Evolutionary conservation across 2,329 filamentous ascomycete genomes (phyloP), one percentile per base, ranked within the genome.

Genomic region (Diplocarpon mali): DNA sequence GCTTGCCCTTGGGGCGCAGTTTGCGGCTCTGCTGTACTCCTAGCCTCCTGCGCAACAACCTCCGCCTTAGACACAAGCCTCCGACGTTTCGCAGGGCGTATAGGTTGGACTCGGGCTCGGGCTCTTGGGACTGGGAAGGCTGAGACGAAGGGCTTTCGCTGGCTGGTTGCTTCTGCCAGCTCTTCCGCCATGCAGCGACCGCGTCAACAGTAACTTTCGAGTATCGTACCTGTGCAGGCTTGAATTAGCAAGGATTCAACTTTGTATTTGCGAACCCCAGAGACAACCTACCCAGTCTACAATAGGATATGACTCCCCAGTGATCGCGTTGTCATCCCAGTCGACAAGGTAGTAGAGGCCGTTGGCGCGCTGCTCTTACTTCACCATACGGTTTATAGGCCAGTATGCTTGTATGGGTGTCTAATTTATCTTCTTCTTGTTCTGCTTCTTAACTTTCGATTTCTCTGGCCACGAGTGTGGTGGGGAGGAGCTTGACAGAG

Each of bases 281-380:
- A 28, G 27, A n/a, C 2, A 10, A 51, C 61, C 29, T 65, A 71
- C 75, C 77, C 77, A 80, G 38, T 24, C 20, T 24, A 24, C 20
- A 24, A 24, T 63, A 70, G 9, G 69, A 69, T 69, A 79, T 1
- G 50, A 47, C 48, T 69, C 57, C 14, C 71, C 72, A 32, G 72
- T 74, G 2, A 53, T 48, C n/a, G 66, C 61, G 54, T 78, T 62
- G 47, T 71, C 68, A 38, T 66, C 68, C 77, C 77, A 80, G 54
- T 77, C 69, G 42, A 80, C 68, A 2, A 66, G 57, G 52, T 78
- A 81, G 7, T 30, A 31, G 8, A 38, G 8, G 9, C 24, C 16
- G 5, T 27, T 34, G 14, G 24, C 38, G 3, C 35, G 32, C 4
- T 35, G 11, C 29, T 40, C 31, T 9, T 45, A 14, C 9, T 38